A percentile compares a stretch with the other conserved stretches of the same genome.
phyloP scores from a whole-genome alignment of 164 flowering plant genomes.

The Stephania japonica region DNA sequence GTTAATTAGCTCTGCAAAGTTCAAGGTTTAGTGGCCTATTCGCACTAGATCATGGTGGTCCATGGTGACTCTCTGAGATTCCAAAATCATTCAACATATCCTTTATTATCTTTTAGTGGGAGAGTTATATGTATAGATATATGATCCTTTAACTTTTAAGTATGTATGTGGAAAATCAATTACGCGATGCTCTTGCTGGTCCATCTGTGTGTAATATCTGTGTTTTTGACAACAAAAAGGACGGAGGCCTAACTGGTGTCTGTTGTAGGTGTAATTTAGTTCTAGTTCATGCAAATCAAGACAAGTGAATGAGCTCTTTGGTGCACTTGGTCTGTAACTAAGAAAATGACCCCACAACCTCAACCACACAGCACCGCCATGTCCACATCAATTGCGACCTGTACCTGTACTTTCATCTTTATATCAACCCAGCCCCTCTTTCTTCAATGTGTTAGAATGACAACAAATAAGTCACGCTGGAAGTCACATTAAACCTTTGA shows the following conservation, averaged over 20 bases:
- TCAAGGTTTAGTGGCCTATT: too few species aligned
- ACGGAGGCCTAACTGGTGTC: background rate
- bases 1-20: too few species aligned
- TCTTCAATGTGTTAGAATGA: too few species aligned
- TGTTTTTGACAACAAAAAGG: background rate
- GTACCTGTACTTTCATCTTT: background rate
- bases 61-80: background rate
- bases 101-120: background rate
- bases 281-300: background rate
- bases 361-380: background rate
- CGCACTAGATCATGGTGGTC: too few species aligned
- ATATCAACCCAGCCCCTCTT: background rate
- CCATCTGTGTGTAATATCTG: background rate
- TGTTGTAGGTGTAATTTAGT: background rate
- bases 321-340: background rate
- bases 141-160: background rate
- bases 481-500: too few species aligned
- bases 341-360: background rate
- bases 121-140: background rate
- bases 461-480: too few species aligned
- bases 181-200: background rate
- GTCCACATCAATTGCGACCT: background rate
- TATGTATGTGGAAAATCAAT: background rate
- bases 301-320: constrained; percentile 1
- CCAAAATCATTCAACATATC: background rate